A percentile compares a stretch with the other conserved stretches of the same genome.
Evolutionary conservation across 2,329 filamentous ascomycete genomes (phyloP).

Genomic region (Diaporthe sp.): DNA sequence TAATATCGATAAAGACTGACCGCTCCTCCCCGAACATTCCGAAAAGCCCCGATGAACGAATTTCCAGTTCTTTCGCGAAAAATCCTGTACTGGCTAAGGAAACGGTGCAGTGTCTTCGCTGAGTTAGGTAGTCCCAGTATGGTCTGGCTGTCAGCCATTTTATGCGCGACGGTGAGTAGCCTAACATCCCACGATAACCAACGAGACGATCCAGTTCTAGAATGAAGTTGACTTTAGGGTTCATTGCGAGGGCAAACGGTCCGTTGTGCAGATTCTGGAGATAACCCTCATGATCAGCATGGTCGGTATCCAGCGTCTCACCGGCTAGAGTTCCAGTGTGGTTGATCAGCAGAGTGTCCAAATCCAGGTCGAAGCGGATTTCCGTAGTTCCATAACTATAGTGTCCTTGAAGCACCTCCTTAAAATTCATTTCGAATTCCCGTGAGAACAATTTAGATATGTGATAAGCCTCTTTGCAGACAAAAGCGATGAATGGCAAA

Average conservation of each 20-base stretch:
- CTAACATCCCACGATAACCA: neutral
- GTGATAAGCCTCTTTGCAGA: neutral
- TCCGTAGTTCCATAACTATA: neutral
- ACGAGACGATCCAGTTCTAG: neutral
- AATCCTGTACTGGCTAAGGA: neutral
- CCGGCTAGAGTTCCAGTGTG: too few relatives aligned
- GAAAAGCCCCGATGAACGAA: neutral
- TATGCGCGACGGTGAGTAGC: rapidly evolving
- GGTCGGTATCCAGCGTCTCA: too few relatives aligned
- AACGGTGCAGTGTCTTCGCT: neutral
- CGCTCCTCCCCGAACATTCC: neutral
- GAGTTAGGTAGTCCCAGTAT: neutral
- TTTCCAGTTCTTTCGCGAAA: neutral
- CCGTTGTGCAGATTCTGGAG: neutral
- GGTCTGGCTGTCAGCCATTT: neutral
- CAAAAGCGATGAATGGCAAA: neutral
- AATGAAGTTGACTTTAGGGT: neutral
- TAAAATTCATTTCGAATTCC: neutral
- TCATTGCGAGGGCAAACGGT: neutral
- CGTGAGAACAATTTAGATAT: neutral
- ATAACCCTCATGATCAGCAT: neutral
- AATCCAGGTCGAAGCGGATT: neutral
- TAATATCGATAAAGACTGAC: neutral
- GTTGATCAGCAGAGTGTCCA: neutral
- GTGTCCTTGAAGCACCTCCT: too few relatives aligned